Conservation (phyloP, 371 early-diverging fungal genomes). For the Syncephalastrum sp. region DNA sequence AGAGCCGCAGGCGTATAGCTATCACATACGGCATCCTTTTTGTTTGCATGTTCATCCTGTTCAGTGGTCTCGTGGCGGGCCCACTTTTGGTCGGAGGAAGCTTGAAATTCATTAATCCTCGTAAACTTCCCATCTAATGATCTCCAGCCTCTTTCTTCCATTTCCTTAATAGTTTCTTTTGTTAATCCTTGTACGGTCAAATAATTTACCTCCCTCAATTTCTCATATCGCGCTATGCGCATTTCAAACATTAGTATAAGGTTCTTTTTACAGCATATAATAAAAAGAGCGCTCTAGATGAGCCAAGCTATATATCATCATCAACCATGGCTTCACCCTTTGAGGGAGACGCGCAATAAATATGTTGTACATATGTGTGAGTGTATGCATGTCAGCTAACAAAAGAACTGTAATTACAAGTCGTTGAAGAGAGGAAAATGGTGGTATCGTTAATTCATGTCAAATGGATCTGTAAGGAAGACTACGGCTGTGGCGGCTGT, state of each 20-base stretch:
- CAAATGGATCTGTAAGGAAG: too few relatives aligned
- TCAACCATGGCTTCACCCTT: too few relatives aligned
- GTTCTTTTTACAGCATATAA: too few relatives aligned
- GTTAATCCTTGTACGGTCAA: background rate
- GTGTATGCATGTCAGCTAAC: too few relatives aligned
- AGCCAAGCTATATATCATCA: too few relatives aligned
- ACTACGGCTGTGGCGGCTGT: too few relatives aligned
- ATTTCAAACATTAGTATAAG: too few relatives aligned
- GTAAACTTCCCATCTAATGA: constrained; percentile 29
- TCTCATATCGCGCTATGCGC: too few relatives aligned
- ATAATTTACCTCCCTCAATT: background rate
- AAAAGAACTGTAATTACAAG: too few relatives aligned
- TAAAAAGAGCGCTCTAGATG: too few relatives aligned
- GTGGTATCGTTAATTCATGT: background rate
- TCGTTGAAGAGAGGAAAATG: background rate
- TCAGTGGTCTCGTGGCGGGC: constrained; percentile 61
- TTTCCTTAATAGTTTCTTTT: background rate
- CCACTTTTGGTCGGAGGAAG: constrained; percentile 50
- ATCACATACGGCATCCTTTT: constrained; percentile 73
- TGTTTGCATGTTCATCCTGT: constrained; percentile 53
- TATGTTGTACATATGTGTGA: too few relatives aligned
- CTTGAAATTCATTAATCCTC: constrained; percentile 21
- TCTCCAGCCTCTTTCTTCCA: background rate
- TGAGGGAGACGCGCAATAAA: too few relatives aligned
- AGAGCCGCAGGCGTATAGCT: constrained; percentile 58